A percentile compares a stretch with the other conserved stretches of the same genome.
Conservation (phyloP, 2,329 filamentous ascomycete species). For the Paraphoma sp. region DNA sequence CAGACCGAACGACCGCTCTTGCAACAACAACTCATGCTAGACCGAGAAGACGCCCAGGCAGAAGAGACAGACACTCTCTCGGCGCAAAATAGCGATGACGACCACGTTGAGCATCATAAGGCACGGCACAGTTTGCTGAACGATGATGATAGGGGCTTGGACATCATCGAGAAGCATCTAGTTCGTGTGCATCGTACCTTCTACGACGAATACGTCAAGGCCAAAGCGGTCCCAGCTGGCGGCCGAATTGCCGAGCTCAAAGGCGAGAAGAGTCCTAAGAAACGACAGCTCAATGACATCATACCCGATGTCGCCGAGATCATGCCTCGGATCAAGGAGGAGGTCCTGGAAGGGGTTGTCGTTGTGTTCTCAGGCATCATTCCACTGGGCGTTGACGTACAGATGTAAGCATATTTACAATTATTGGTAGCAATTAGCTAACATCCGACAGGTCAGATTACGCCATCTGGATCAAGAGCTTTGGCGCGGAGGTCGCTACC, state of each 20-base stretch:
- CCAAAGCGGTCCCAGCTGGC: conserved; percentile 50
- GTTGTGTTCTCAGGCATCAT: conserved; percentile 92
- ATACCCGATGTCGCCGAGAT: conserved; percentile 87
- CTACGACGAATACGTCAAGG: conserved; percentile 79
- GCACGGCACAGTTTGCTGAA: conserved; percentile 79
- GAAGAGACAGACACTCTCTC: conserved; percentile 56
- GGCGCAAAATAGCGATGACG: conserved; percentile 49
- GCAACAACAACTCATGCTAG: conserved; percentile 90
- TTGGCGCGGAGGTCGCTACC: conserved; percentile 74
- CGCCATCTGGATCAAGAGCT: conserved; percentile 83
- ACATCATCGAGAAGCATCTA: conserved; percentile 77
- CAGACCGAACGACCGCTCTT: conserved; percentile 85
- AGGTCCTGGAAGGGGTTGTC: conserved; percentile 75
- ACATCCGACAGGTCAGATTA: conserved; percentile 70
- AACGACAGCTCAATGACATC: conserved; percentile 55
- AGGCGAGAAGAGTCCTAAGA: conserved; percentile 58
- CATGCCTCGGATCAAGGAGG: conserved; percentile 81
- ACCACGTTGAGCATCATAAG: conserved; percentile 44
- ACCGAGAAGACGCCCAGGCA: conserved; percentile 77
- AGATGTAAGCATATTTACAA: conserved; percentile 53
- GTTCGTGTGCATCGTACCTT: conserved; percentile 78
- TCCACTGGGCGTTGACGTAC: conserved; percentile 78
- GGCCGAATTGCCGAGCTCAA: conserved; percentile 59
- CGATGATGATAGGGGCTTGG: conserved; percentile 86
- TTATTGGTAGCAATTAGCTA: conserved; percentile 9